Percentiles rank a stretch among this genome's conserved stretches.
Conservation (phyloP, 2,329 filamentous ascomycete genomes). For the Metarhizium guizhouense region DNA sequence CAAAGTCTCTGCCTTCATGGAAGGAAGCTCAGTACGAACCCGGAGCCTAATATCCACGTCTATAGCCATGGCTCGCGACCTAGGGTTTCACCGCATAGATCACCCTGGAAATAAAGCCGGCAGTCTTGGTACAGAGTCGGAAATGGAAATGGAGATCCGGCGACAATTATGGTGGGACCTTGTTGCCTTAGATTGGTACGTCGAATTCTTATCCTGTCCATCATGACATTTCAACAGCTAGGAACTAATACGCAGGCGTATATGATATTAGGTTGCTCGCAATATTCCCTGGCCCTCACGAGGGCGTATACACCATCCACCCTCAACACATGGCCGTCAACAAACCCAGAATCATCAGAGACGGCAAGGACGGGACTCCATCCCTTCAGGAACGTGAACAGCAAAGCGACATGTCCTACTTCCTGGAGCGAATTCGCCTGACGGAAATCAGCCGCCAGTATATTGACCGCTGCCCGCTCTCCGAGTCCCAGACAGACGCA, state of each 20-base stretch:
- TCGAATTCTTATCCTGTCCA: background rate
- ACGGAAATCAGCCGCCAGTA: conserved; percentile 1
- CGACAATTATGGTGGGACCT: conserved; percentile 6
- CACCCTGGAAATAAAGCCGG: background rate
- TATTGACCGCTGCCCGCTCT: conserved; percentile 2
- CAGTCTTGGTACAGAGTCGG: background rate
- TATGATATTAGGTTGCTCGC: conserved; percentile 1
- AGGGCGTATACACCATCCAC: conserved; percentile 4
- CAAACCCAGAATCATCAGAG: conserved; percentile 1
- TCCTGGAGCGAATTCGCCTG: conserved; percentile 1
- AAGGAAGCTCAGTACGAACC: conserved; percentile 4
- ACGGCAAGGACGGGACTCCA: background rate
- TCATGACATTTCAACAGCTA: background rate
- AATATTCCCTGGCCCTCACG: conserved; percentile 3
- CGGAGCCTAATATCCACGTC: conserved; percentile 3
- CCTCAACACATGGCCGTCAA: conserved; percentile 6
- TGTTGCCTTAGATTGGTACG: conserved; percentile 4
- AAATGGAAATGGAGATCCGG: conserved; percentile 2
- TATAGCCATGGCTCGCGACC: conserved; percentile 4
- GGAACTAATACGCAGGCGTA: background rate
- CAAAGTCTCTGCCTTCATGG: conserved; percentile 4
- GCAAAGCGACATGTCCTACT: background rate
- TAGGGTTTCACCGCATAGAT: conserved; percentile 5
- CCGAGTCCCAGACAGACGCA: background rate
- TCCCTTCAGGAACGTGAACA: background rate